phyloP scores from a whole-genome alignment of 169 alveolate species.

The Eimeria falciformis region DNA sequence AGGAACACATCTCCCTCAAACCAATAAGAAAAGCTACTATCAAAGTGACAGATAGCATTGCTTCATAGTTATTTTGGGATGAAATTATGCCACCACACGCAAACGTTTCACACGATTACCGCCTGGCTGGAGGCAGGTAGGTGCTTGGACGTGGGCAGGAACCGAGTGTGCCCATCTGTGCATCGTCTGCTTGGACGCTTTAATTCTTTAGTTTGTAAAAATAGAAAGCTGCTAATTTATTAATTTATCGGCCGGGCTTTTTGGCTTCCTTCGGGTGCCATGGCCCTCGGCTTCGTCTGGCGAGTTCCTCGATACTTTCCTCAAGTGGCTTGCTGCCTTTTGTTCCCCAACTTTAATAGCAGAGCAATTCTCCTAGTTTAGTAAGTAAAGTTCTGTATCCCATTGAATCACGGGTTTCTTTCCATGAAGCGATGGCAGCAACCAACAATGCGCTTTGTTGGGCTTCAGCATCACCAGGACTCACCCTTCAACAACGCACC shows the following conservation, averaged over 20 bases:
- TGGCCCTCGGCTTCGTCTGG: background rate
- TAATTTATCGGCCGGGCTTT: background rate
- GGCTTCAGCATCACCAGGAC: slow-evolving; percentile 23
- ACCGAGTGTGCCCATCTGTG: no score
- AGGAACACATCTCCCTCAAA: no score
- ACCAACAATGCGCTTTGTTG: background rate
- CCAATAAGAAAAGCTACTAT: no score
- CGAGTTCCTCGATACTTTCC: slow-evolving; percentile 30
- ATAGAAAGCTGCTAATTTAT: no score
- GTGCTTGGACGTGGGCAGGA: no score
- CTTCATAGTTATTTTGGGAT: no score
- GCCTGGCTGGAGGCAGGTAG: no score
- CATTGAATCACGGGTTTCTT: background rate
- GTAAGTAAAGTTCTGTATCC: background rate
- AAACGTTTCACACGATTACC: no score
- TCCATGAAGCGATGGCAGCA: slow-evolving; percentile 9
- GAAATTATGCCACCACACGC: no score
- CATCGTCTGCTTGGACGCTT: background rate
- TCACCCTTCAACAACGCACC: slow-evolving; percentile 2
- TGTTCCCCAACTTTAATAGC: background rate
- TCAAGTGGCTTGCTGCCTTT: no score
- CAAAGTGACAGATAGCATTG: no score
- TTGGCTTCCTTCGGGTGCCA: background rate
- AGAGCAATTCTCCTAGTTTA: background rate
- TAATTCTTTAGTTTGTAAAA: background rate